Percentiles rank a stretch among this genome's conserved stretches.
These are phyloP conservation scores for Ruellia speciosa DNA, from an alignment of 305 asterid species.

Conservation along the genomic window DNA sequence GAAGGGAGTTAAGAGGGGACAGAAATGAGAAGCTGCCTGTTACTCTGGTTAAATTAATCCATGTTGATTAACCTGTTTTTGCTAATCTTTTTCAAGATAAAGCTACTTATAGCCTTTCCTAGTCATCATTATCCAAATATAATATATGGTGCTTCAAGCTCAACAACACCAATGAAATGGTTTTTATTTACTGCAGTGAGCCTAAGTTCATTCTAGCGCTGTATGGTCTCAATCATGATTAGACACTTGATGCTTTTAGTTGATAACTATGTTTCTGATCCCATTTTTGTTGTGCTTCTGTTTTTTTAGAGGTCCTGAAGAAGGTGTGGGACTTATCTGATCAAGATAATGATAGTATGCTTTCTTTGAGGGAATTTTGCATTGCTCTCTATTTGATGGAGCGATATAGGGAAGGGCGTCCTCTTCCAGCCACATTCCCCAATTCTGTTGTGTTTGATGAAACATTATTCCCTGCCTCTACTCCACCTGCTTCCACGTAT, in stretches of 20 bases:
- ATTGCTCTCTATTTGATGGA: slow-evolving; percentile 94
- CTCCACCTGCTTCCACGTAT: slow-evolving; percentile 43
- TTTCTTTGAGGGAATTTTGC: slow-evolving; percentile 83
- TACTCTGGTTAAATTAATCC: neutral
- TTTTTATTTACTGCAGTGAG: neutral
- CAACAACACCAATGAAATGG: neutral
- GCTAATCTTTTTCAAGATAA: neutral
- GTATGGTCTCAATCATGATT: neutral
- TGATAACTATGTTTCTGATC: slow-evolving; percentile 18
- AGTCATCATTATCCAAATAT: neutral
- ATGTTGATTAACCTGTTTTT: neutral
- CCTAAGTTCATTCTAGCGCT: neutral
- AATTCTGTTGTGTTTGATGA: slow-evolving; percentile 56
- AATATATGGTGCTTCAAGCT: neutral
- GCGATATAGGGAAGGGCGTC: slow-evolving; percentile 75
- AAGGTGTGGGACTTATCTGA: slow-evolving; percentile 98
- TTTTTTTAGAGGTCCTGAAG: slow-evolving; percentile 71
- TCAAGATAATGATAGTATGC: slow-evolving; percentile 95
- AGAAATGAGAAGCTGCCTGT: neutral
- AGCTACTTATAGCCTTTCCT: neutral
- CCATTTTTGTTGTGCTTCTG: slow-evolving; percentile 29
- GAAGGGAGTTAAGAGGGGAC: neutral
- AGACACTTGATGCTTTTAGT: neutral
- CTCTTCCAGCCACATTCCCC: slow-evolving; percentile 74
- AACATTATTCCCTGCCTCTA: slow-evolving; percentile 39